phyloP scores from a whole-genome alignment of 768 basidiomycete species.

The Candolleomyces eurysporus region DNA sequence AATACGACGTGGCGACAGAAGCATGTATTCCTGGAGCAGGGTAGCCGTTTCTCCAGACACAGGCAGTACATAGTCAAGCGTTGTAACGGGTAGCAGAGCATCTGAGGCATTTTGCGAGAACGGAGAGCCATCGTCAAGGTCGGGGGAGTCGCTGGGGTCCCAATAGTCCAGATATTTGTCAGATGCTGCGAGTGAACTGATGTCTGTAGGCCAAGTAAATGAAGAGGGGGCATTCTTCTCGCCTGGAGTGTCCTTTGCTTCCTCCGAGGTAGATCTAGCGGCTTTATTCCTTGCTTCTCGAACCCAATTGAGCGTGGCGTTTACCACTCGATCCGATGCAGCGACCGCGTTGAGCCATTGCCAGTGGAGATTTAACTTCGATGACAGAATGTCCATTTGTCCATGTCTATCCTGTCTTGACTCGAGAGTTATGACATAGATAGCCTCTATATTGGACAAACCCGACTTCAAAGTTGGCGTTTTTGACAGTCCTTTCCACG shows the following conservation, averaged over 20 bases:
- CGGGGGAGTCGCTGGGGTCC: constrained; percentile 19
- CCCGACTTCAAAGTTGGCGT: not conserved
- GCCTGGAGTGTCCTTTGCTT: not conserved
- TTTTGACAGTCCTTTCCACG: too few species aligned
- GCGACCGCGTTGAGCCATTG: constrained; percentile 51
- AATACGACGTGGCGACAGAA: constrained; percentile 57
- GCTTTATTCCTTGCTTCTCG: constrained; percentile 23
- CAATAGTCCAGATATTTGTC: constrained; percentile 22
- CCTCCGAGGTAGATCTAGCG: constrained; percentile 9
- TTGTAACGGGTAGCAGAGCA: not conserved
- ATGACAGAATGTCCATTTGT: constrained; percentile 56
- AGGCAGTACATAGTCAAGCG: not conserved
- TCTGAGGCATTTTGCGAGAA: not conserved
- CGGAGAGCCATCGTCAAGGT: not conserved
- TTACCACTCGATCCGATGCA: constrained; percentile 35
- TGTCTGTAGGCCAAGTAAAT: constrained; percentile 37
- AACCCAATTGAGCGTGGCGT: constrained; percentile 44
- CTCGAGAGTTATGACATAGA: constrained; percentile 63
- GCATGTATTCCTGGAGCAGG: constrained; percentile 40
- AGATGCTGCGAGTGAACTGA: constrained; percentile 25
- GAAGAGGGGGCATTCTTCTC: not conserved
- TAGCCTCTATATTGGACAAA: constrained; percentile 29
- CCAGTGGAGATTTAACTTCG: constrained; percentile 48
- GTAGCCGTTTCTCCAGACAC: not conserved
- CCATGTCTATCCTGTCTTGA: constrained; percentile 51